Conservation (phyloP, 1,139 yeast genomes). For the Hyphopichia pseudoburtonii region DNA sequence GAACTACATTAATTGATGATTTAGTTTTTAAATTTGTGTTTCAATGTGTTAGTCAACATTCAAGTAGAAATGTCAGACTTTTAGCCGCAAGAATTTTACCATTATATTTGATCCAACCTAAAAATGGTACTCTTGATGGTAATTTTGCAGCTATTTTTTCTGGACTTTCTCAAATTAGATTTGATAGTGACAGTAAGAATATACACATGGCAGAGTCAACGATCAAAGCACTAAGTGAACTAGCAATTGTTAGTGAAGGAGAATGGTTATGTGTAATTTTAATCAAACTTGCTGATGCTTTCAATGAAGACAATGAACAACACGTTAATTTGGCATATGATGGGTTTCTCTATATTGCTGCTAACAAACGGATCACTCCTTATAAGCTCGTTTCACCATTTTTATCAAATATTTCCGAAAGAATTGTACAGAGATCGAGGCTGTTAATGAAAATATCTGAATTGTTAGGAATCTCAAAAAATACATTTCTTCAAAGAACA, state of each 20-base stretch:
- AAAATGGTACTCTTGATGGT: constrained; percentile 30
- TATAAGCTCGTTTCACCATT: constrained; percentile 77
- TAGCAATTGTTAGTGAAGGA: constrained; percentile 59
- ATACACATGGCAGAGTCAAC: constrained; percentile 61
- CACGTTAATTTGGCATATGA: constrained; percentile 64
- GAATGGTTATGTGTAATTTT: constrained; percentile 63
- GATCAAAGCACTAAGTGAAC: constrained; percentile 57
- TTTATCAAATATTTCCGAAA: constrained; percentile 70
- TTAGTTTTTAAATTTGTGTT: constrained; percentile 23
- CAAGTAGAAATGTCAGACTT: constrained; percentile 53
- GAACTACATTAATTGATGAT: constrained; percentile 17
- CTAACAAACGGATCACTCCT: constrained; percentile 49
- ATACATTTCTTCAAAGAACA: constrained; percentile 66
- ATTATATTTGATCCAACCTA: constrained; percentile 36
- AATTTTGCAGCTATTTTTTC: constrained; percentile 39
- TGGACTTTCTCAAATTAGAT: constrained; percentile 35
- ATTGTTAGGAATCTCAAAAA: constrained; percentile 60
- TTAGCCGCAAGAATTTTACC: constrained; percentile 50
- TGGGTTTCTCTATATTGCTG: constrained; percentile 51
- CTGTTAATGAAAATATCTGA: constrained; percentile 61
- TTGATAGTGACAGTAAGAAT: constrained; percentile 20
- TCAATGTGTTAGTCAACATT: constrained; percentile 17
- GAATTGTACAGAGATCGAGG: constrained; percentile 60
- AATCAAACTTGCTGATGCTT: constrained; percentile 55
- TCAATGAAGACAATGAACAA: constrained; percentile 62